These are phyloP conservation scores for Penicillium sp. DNA, from an alignment of 2,329 filamentous ascomycete species.

Conservation along the genomic window DNA sequence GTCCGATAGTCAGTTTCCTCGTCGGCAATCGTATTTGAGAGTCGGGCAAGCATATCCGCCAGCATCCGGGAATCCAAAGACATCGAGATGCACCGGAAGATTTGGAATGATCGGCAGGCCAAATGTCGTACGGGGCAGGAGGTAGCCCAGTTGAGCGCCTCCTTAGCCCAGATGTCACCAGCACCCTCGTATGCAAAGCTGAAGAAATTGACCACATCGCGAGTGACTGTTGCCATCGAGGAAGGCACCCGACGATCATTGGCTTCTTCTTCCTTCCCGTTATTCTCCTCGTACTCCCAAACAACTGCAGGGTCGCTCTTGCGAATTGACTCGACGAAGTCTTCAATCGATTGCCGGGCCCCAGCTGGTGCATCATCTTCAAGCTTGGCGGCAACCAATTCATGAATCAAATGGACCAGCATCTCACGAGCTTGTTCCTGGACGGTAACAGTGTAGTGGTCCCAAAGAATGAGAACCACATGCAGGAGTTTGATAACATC, in stretches of 20 bases:
- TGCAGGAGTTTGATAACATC: slow-evolving; percentile 84
- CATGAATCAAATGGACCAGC: slow-evolving; percentile 95
- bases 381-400: slow-evolving; percentile 76
- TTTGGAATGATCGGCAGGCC: slow-evolving; percentile 94
- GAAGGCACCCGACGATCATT: slow-evolving; percentile 76
- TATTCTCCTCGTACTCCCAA: slow-evolving; percentile 93
- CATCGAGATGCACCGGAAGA: slow-evolving; percentile 90
- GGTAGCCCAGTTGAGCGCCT: slow-evolving; percentile 92
- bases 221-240: slow-evolving; percentile 81
- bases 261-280: slow-evolving; percentile 69
- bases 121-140: slow-evolving; percentile 93
- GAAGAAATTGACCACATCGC: slow-evolving; percentile 80
- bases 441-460: slow-evolving; percentile 91
- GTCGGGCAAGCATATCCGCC: slow-evolving; percentile 88
- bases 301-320: slow-evolving; percentile 79
- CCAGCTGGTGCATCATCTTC: slow-evolving; percentile 67
- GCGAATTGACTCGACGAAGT: slow-evolving; percentile 81
- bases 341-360: slow-evolving; percentile 74
- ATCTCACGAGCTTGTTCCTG: slow-evolving; percentile 97
- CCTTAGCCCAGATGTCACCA: slow-evolving; percentile 84
- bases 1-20: slow-evolving; percentile 92
- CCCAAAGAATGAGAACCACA: slow-evolving; percentile 91
- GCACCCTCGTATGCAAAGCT: slow-evolving; percentile 79
- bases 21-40: slow-evolving; percentile 96
- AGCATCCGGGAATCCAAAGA: slow-evolving; percentile 91